Evolutionary conservation across 352 stramenopile species (phyloP).

Genomic region (Globisporangium acanthophoron): DNA sequence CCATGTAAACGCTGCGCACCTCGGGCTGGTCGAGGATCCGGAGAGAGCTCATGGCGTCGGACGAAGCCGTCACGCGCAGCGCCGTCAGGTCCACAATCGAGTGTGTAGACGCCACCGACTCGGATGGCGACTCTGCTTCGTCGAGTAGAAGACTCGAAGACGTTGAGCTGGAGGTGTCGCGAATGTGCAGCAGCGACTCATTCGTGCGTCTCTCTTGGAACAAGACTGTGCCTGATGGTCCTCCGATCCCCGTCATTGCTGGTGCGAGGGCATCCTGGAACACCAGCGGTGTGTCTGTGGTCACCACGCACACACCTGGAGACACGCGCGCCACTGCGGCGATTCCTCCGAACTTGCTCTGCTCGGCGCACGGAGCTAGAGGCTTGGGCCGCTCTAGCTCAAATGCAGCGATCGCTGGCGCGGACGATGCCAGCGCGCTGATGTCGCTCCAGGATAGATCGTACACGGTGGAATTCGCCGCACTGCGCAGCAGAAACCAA

Average conservation of each 20-base stretch:
- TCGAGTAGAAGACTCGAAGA: constrained; percentile 1
- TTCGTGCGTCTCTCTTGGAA: neutral
- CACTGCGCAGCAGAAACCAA: neutral
- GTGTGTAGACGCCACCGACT: neutral
- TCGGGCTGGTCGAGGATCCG: constrained; percentile 23
- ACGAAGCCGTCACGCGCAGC: constrained; percentile 25
- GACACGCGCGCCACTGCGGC: constrained; percentile 4
- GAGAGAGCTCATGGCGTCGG: constrained; percentile 22
- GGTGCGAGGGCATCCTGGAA: constrained; percentile 1
- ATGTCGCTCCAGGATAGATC: constrained; percentile 24
- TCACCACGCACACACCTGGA: constrained; percentile 9
- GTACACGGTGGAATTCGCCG: constrained; percentile 14
- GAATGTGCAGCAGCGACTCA: neutral
- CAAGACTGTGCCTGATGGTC: neutral
- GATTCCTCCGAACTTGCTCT: constrained; percentile 3
- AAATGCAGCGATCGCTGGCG: constrained; percentile 2
- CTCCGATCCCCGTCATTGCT: neutral
- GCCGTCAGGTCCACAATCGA: constrained; percentile 34
- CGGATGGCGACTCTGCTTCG: neutral
- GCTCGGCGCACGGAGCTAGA: too few species aligned
- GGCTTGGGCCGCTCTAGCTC: neutral
- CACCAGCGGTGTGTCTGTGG: constrained; percentile 14
- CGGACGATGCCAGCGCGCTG: constrained; percentile 9
- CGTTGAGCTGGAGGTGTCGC: neutral
- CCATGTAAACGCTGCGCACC: neutral